Base-by-base conservation (phyloP, 2,329 filamentous ascomycete genomes). In the Penicillium hordei region DNA sequence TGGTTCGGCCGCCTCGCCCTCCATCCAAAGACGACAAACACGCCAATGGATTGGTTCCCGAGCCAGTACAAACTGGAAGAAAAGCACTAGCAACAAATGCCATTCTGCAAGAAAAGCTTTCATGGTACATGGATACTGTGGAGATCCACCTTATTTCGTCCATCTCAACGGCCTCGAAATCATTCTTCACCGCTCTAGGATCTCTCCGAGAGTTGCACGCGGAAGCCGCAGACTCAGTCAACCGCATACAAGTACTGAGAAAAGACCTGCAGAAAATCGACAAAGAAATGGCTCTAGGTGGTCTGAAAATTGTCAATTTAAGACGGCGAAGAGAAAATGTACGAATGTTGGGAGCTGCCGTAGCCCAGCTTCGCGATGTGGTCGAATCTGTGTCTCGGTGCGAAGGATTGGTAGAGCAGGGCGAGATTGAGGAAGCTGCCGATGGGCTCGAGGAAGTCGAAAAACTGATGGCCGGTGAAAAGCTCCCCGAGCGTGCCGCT, bases 51-150 rank as follows among this genome's bases (percentile, higher is more conserved):
- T 80, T 78, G 50, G 77, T 82, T 0, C 76, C 82, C 23, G 82
- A 83, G 12, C 87, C 89, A 8, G 72, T 78, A 43, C 73, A 76
- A 19, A 75, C 77, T 13, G 81, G 81, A 9, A 85, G 93, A 59
- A 97, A 97, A 72, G 90, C 91, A 1, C 80, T 99, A 29, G 93
- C 93, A 8, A 97, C 93, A 0, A 99, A 99, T 75, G 94, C 94
- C 0, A 99, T 99, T 58, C 75, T 99, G 36, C 94, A 99, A 72
- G 94, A 99, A 75, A 99, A 99, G 75, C 81, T 99, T 13, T 97
- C 94, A 0, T 99, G 94, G 94, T 99, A 99, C 74, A 96, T 99
- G 92, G 94, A 99, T 72, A 99, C 94, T 0, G 92, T 99, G 23
- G 94, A 99, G 72, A 91, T 99, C 54, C 94, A 99, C 72, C 81